Base-by-base conservation (phyloP, 148 eudicot genomes). In the Beta vulgaris region DNA sequence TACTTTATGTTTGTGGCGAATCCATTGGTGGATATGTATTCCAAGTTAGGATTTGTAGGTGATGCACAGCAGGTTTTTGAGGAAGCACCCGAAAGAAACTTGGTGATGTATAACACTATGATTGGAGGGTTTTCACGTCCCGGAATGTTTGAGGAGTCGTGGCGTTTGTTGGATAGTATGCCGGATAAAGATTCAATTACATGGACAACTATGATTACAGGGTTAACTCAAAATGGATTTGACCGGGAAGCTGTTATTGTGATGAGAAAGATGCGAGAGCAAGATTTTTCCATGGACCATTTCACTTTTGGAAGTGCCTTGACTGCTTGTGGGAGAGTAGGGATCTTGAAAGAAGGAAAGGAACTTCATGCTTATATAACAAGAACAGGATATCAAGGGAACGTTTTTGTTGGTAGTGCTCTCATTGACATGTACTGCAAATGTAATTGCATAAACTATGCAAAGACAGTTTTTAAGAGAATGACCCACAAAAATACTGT, bases 351-450 rank as follows among this genome's bases (percentile, higher is more conserved):
- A 83, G 92, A 93, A 85, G 98, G 98, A 49, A 88, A 74, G 35
- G 91, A 93, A 72, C 84, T 93, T 72, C 98, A 93, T 85, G 88
- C 87, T 44, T 87, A 76, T 75, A 79, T 91, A 7, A 83, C 79
- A 61, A 83, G 89, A 78, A 84, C 86, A 0, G 81, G 88, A 61
- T 79, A 85, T 75, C 75, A 79, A 46, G 83, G 77, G 36, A 91
- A 91, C 69, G 72, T 93, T 21, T 89, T 84, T 80, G 96, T 87
- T 23, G 92, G 96, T 19, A 93, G 96, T 86, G 89, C 98, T 44
- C 92, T 93, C 73, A 84, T 93, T 83, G 98, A 89, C 81, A 88
- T 93, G 90, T 93, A 93, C 77, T 85, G 87, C 67, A 93, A 93
- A 82, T 89, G 93, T 83, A 84, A 80, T 68, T 82, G 71, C 72